Evolutionary conservation across 2,329 filamentous ascomycete species (phyloP), one percentile per base, ranked within the genome.

Genomic region (Xylariales sp.): DNA sequence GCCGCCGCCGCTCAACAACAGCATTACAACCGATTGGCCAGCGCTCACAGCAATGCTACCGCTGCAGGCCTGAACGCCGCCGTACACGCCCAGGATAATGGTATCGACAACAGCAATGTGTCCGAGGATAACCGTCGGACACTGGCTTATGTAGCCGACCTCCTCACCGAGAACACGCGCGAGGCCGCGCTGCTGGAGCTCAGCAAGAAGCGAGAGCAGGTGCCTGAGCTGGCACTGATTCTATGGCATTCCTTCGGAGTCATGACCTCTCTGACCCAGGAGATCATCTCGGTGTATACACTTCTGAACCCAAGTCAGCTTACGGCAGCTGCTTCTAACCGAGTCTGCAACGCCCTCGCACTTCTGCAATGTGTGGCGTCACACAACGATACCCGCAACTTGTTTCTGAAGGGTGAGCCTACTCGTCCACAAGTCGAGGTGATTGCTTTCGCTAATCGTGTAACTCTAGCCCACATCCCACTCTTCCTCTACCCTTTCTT

Each of bases 191-290:
- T 98, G 41, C 76, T 98, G 58, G 93, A 98, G 65, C 76, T 98
- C 38, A 97, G 91, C 70, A 98, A 98, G 74, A 98, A 98, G 77
- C 76, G 93, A 43, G 93, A 98, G 67, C 93, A 97, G 66, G 93
- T 98, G 12, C 91, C 93, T 1, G 93, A 98, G 69, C 73, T 98
- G 45, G 93, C 93, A 34, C 72, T 98, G 55, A 95, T 98, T 47
- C 73, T 98, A 47, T 98, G 93, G 93, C 93, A 98, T 65, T 97
- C 91, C 3, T 97, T 96, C 59, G 93, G 90, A 57, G 93, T 98
- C 58, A 98, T 98, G 93, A 96, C 93, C 33, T 95, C 89, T 41
- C 74, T 98, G 18, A 78, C 97, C 24, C 91, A 97, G 65, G 93
- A 98, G 69, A 98, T 98, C 61, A 98, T 98, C 60, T 96, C 91